Evolutionary conservation across 495 filamentous ascomycete species (phyloP), one percentile per base, ranked within the genome.

Genomic region (Talaromyces adpressus): DNA sequence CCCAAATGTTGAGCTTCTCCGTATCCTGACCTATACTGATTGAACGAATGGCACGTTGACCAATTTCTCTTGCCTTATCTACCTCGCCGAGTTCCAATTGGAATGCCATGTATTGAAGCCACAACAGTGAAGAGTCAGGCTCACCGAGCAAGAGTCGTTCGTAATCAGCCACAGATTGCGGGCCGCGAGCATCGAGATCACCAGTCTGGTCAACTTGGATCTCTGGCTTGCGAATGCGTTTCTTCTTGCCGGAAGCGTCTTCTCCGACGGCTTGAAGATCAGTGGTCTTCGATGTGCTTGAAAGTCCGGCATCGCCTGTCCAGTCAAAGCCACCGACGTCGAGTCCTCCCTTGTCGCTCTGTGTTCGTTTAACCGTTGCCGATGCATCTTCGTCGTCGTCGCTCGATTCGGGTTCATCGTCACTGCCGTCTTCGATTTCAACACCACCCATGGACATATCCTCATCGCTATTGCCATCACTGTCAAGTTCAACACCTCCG

Each of bases 31-130:
- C 84, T 67, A 93, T 91, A 73, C 88, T 87, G 71, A 98, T 98
- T 9, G 87, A 93, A 67, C 88, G 86, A 62, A 97, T 80, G 12
- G 94, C 94, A 63, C 94, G 89, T 73, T 96, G 89, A 25, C 91
- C 92, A 65, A 96, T 87, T 62, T 92, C 86, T 57, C 94, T 85
- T 7, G 94, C 92, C 72, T 89, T 92, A 45, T 85, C 84, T 29
- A 93, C 76, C 69, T 98, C 94, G 73, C 89, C 90, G 59, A 96
- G 81, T 72, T 96, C 88, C 70, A 97, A 85, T 75, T 98, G 91
- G 80, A 96, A 96, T 22, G 93, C 92, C 89, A 98, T 96, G 77
- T 97, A 98, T 65, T 89, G 83, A 58, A 96, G 88, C 94, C 94
- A 98, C 25, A 98, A 80, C 53, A 87, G 76, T 1, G 94, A 95